A percentile compares a stretch with the other conserved stretches of the same genome.
Evolutionary conservation across 768 basidiomycete genomes (phyloP).

Genomic region (Tremella yokohamensis): DNA sequence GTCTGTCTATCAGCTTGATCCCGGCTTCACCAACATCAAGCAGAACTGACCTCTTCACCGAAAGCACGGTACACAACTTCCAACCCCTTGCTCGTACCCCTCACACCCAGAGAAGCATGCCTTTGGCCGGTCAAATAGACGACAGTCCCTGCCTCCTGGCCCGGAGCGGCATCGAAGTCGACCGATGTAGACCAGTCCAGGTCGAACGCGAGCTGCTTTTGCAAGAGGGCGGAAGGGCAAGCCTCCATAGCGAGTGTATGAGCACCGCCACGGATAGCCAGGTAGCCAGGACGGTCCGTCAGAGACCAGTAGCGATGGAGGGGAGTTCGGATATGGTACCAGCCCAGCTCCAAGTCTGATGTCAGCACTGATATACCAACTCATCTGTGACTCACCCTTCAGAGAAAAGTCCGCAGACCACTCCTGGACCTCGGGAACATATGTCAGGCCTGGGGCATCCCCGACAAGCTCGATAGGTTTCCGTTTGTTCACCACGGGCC

Average conservation of each 20-base stretch:
- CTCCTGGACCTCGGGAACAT: neutral
- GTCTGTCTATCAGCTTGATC: neutral
- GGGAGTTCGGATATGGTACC: constrained; percentile 7
- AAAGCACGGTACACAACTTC: constrained; percentile 1
- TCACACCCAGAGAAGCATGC: constrained; percentile 6
- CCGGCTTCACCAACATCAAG: neutral
- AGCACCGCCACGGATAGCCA: neutral
- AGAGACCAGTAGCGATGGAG: neutral
- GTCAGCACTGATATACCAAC: neutral
- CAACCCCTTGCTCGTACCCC: constrained; percentile 5
- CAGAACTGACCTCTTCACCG: constrained; percentile 1
- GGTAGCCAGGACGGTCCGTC: constrained; percentile 1
- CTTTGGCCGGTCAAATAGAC: neutral
- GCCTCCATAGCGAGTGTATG: neutral
- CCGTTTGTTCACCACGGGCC: constrained; percentile 27
- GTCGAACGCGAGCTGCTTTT: constrained; percentile 6
- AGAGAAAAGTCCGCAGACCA: constrained; percentile 5
- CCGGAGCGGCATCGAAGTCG: neutral
- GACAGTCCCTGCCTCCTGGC: constrained; percentile 5
- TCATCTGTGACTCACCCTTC: neutral
- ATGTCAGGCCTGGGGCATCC: neutral
- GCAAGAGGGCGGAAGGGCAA: constrained; percentile 1
- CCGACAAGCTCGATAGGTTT: constrained; percentile 20
- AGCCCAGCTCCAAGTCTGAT: constrained; percentile 2
- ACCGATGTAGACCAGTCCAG: constrained; percentile 3